Evolutionary conservation across 805 yeast genomes (phyloP), one percentile per base, ranked within the genome.

Genomic region (Saccharomycopsis capsularis): DNA sequence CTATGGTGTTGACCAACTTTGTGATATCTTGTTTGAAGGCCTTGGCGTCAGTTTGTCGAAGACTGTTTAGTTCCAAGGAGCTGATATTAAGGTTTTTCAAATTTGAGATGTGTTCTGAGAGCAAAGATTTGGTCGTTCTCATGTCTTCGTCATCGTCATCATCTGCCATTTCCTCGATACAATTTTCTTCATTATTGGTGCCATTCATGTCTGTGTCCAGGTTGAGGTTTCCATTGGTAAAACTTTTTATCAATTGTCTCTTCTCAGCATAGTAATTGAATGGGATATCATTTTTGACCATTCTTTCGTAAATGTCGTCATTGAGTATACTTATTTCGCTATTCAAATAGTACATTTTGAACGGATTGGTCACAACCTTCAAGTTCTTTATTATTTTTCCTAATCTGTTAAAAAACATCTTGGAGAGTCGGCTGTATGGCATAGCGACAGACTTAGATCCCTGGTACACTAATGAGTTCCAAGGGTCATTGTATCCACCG

Each of bases 401-500:
- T 34, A 91, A 65, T 52, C 93, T 71, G 50, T 73, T 78, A 3
- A 85, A 79, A 60, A 91, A 90, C 2, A 83, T 66, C 23, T 70
- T 68, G 0, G 98, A 95, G 2, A 93, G 73, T 0, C 79, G 71
- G 18, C 70, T 68, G 58, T 82, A 85, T 0, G 99, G 99, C 81
- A 87, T 81, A 6, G 73, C 54, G 0, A 76, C 64, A 40, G 72
- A 63, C 1, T 66, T 55, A 0, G 81, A 70, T 3, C 91, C 89
- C 44, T 82, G 70, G 1, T 85, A 74, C 42, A 74, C 75, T 47
- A 81, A 70, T 1, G 93, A 77, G 32, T 81, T 81, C 97, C 98
- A 93, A 0, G 96, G 96, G 65, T 93, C 99, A 56, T 87, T 85
- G 38, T 79, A 78, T 1, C 99, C 98, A 0, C 98, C 97, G 1